Conservation (phyloP, 345 rosid species). For the Kernera saxatilis region DNA sequence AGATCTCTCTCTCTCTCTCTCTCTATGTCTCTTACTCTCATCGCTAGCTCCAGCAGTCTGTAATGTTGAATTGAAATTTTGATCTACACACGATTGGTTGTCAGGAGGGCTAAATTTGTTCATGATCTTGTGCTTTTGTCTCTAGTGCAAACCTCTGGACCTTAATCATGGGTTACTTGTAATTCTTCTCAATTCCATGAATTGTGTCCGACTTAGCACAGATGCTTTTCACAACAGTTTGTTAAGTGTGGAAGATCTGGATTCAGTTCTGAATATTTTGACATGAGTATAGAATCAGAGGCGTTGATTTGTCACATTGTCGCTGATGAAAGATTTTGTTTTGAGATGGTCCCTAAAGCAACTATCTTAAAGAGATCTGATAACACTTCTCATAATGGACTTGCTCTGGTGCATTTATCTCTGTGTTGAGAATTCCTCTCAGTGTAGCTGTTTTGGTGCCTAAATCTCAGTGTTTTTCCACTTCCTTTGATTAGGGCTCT, state of each 20-base stretch:
- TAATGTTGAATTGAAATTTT: not conserved
- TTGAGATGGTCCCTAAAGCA: not conserved
- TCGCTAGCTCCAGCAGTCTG: not conserved
- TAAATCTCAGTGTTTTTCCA: not conserved
- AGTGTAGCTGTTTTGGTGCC: not conserved
- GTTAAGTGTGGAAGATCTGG: not conserved
- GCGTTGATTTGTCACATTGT: not conserved
- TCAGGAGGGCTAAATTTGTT: too few species aligned
- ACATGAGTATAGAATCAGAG: not conserved
- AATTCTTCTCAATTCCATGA: too few species aligned
- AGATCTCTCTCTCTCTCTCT: not conserved
- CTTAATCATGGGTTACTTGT: too few species aligned
- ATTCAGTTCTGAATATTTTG: not conserved
- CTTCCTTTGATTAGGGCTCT: conserved; percentile 39
- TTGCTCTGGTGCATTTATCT: not conserved
- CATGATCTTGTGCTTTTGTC: too few species aligned
- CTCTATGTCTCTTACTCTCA: not conserved
- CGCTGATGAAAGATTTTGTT: not conserved
- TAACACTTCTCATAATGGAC: not conserved
- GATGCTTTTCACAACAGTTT: not conserved
- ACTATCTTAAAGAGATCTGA: not conserved
- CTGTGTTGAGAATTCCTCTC: not conserved
- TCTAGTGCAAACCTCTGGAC: too few species aligned
- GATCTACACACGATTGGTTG: not conserved
- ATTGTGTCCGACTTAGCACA: too few species aligned